Evolutionary conservation across 2,329 filamentous ascomycete genomes (phyloP).

Genomic region (Claviceps pusilla): DNA sequence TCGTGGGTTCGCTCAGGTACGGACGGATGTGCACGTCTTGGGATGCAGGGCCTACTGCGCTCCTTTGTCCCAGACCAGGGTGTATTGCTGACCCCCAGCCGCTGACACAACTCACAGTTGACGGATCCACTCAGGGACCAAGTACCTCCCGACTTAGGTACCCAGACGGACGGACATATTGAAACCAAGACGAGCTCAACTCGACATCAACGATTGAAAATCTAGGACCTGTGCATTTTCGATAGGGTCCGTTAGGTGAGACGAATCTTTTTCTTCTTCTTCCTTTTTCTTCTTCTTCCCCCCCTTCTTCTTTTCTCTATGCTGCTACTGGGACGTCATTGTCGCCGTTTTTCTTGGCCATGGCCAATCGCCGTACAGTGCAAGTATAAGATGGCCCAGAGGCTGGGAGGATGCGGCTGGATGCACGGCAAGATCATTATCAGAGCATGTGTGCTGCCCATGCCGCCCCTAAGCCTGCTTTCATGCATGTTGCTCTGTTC

Average conservation of each 20-base stretch:
- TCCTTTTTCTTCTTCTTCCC: neutral
- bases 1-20: constrained; percentile 4
- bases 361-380: too few species aligned
- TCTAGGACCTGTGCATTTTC: neutral
- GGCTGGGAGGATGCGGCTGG: neutral
- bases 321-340: neutral
- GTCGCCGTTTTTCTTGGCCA: neutral
- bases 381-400: neutral
- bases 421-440: neutral
- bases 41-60: constrained; percentile 2
- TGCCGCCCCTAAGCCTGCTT: neutral
- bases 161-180: neutral
- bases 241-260: neutral
- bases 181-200: constrained; percentile 2
- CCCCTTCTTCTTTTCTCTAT: neutral
- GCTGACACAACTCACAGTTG: constrained; percentile 4
- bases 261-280: neutral
- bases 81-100: constrained; percentile 5
- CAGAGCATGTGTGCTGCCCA: neutral
- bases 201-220: neutral
- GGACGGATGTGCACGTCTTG: neutral
- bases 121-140: constrained; percentile 1
- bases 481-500: constrained; percentile 1
- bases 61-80: constrained; percentile 2
- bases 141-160: neutral